Evolutionary conservation across 179 eudicot species (phyloP), one percentile per base, ranked within the genome.

Genomic region (Silene noctiflora): DNA sequence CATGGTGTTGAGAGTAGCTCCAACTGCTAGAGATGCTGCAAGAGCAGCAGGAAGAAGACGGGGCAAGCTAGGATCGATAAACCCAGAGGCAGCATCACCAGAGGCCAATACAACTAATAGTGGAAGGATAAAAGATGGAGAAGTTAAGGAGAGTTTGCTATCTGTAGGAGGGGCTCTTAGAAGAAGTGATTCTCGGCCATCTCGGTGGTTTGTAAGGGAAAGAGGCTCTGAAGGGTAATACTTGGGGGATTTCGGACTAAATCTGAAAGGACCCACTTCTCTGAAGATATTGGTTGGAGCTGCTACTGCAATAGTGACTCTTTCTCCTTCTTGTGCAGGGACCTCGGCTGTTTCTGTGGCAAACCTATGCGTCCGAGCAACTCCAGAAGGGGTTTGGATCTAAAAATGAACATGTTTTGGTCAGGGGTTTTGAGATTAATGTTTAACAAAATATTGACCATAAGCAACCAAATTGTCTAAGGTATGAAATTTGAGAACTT

Each of bases 321-420:
- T 90, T 84, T 95, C 99, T 33, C 97, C 97, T 91, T 88, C 86
- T 75, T 87, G 96, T 61, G 97, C 99, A 62, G 99, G 99, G 59
- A 95, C 92, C 65, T 95, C 97, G 72, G 90, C 86, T 80, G 99
- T 87, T 85, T 87, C 90, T 72, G 99, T 95, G 17, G 97, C 99
- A 78, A 93, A 95, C 81, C 87, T 91, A 78, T 95, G 90, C 1
- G 97, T 93, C 63, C 97, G 91, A 62, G 95, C 97, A 76, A 79
- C 76, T 75, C 97, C 97, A 72, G 97, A 80, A 60, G 99, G 99
- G 53, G 97, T 95, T 75, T 88, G 92, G 75, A 95, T 88, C 99
- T 95, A 83, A 35, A 81, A 73, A 20, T 46, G 31, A 22, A 63
- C 16, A 78, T 33, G 77, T 44, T 68, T 33, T 14, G 2, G 19